Evolutionary conservation across 2,329 filamentous ascomycete genomes (phyloP).

Genomic region (Thelonectria rubi): DNA sequence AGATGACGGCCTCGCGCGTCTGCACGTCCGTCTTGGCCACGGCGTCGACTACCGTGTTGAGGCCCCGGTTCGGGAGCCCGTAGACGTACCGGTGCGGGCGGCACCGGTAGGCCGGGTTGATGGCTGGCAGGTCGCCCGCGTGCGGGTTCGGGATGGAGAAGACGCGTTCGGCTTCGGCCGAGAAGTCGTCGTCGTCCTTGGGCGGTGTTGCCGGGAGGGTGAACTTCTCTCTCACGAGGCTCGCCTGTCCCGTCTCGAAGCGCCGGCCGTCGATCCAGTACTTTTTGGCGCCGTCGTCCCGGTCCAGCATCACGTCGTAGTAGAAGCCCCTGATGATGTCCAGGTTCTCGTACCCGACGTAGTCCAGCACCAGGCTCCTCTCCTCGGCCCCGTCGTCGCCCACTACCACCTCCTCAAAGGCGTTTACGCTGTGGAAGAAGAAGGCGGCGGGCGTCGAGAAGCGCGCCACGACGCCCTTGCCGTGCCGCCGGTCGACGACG

Average conservation of each 20-base stretch:
- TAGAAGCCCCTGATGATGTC: constrained; percentile 75
- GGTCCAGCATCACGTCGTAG: constrained; percentile 71
- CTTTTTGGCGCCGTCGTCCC: constrained; percentile 54
- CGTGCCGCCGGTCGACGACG: constrained; percentile 72
- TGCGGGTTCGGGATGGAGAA: constrained; percentile 62
- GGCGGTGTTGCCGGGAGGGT: constrained; percentile 41
- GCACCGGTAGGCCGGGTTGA: constrained; percentile 66
- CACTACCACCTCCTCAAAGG: constrained; percentile 71
- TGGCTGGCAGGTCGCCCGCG: constrained; percentile 70
- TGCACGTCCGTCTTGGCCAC: constrained; percentile 72
- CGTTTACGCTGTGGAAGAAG: constrained; percentile 82
- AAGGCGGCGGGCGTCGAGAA: constrained; percentile 76
- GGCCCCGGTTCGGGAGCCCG: constrained; percentile 62
- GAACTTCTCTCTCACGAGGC: constrained; percentile 57
- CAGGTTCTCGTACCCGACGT: constrained; percentile 69
- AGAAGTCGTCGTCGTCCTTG: constrained; percentile 23
- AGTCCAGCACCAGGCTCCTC: constrained; percentile 70
- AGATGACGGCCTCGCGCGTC: constrained; percentile 61
- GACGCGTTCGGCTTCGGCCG: constrained; percentile 45
- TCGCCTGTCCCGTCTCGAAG: constrained; percentile 48
- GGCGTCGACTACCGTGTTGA: constrained; percentile 68
- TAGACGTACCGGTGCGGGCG: constrained; percentile 69
- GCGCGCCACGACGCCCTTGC: constrained; percentile 71
- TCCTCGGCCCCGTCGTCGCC: constrained; percentile 47
- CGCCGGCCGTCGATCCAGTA: constrained; percentile 54